Evolutionary conservation across 2,329 filamentous ascomycete species (phyloP).

Genomic region (Aspergillus sp.): DNA sequence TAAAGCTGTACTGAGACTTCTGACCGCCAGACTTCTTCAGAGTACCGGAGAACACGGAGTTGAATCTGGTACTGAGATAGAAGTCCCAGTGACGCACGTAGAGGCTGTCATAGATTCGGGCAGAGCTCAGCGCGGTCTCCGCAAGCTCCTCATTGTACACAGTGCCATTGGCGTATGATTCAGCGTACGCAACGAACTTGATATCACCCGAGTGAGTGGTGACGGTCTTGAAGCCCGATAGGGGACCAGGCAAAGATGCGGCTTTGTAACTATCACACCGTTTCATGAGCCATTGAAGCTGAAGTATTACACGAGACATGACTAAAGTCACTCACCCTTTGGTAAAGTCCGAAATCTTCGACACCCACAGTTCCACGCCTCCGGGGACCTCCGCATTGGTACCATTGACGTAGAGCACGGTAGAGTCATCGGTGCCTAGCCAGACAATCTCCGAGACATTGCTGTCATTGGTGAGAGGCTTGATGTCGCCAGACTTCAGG

Average conservation of each 20-base stretch:
- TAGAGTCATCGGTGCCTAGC: constrained; percentile 66
- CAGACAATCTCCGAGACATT: constrained; percentile 71
- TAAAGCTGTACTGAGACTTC: constrained; percentile 30
- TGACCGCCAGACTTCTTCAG: constrained; percentile 48
- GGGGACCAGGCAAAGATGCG: constrained; percentile 37
- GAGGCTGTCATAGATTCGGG: constrained; percentile 69
- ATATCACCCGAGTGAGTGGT: constrained; percentile 44
- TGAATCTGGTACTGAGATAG: constrained; percentile 68
- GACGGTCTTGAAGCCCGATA: constrained; percentile 40
- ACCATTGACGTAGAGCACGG: constrained; percentile 57
- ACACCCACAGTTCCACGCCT: constrained; percentile 41
- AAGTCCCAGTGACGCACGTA: constrained; percentile 83
- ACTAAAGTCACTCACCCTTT: constrained; percentile 26
- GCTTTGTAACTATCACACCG: constrained; percentile 34
- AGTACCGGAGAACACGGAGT: constrained; percentile 71
- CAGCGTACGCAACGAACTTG: constrained; percentile 56
- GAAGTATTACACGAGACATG: neutral
- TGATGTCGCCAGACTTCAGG: constrained; percentile 64
- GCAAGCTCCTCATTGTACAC: constrained; percentile 66
- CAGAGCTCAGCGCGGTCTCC: constrained; percentile 61
- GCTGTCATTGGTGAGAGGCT: constrained; percentile 63
- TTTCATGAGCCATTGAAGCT: neutral
- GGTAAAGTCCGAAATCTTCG: constrained; percentile 32
- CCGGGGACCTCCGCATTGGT: constrained; percentile 42
- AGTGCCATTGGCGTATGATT: constrained; percentile 66